Evolutionary conservation across 2,329 filamentous ascomycete species (phyloP).

Genomic region (Zalaria obscura): DNA sequence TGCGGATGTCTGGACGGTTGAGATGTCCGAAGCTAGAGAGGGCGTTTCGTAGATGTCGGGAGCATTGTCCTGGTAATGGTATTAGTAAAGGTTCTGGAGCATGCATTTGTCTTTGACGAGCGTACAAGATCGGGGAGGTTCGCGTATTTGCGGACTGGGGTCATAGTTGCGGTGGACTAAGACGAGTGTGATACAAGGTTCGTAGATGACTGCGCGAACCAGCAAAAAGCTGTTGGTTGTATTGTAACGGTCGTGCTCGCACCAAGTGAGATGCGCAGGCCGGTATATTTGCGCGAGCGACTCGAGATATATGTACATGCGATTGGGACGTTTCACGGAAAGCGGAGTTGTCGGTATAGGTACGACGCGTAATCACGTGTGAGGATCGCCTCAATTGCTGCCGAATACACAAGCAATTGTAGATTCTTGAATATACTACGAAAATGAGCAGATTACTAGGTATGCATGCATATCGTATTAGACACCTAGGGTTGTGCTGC

Average conservation of each 20-base stretch:
- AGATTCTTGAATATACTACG: too few species aligned
- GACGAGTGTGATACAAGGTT: too few species aligned
- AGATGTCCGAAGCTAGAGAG: slow-evolving; percentile 78
- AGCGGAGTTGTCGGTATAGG: too few species aligned
- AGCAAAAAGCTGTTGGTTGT: neutral
- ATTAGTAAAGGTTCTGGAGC: neutral
- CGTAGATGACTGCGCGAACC: too few species aligned
- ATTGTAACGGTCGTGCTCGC: neutral
- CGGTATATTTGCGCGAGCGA: too few species aligned
- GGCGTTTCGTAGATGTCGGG: slow-evolving; percentile 96
- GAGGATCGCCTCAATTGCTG: too few species aligned
- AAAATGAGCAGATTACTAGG: too few species aligned
- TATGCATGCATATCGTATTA: neutral
- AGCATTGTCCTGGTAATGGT: slow-evolving; percentile 28
- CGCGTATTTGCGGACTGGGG: slow-evolving; percentile 9
- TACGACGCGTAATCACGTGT: too few species aligned
- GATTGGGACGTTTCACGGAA: too few species aligned
- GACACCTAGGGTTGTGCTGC: neutral
- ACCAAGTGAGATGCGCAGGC: neutral
- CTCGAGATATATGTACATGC: too few species aligned
- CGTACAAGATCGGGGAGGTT: slow-evolving; percentile 7
- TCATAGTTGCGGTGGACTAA: slow-evolving; percentile 3
- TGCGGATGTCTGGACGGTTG: slow-evolving; percentile 44
- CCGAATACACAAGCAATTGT: too few species aligned
- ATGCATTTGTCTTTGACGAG: too few species aligned